Percentiles rank a stretch among this genome's conserved stretches.
Evolutionary conservation across 1,284 basidiomycete species (phyloP).

Genomic region (Abortiporus biennis): DNA sequence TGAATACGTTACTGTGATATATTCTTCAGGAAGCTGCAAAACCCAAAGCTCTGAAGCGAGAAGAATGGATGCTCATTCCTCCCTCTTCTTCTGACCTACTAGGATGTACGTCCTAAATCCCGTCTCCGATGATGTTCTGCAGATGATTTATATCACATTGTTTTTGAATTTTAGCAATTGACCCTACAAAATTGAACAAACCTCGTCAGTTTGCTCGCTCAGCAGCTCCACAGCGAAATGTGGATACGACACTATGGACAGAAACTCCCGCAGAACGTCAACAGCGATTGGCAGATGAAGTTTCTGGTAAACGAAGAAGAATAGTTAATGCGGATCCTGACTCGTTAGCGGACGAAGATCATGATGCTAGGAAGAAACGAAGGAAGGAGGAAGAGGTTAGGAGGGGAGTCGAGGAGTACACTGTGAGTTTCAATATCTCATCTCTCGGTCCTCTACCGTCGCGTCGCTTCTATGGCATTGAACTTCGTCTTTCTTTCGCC

Average conservation of each 20-base stretch:
- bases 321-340: constrained; percentile 47
- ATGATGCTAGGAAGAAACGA: constrained; percentile 44
- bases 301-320: constrained; percentile 76
- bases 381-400: constrained; percentile 64
- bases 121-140: constrained; percentile 1
- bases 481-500: neutral
- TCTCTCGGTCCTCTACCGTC: neutral
- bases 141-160: neutral
- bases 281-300: constrained; percentile 81
- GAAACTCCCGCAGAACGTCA: constrained; percentile 88
- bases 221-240: constrained; percentile 37
- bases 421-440: constrained; percentile 43
- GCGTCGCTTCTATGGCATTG: neutral
- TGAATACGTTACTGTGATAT: neutral
- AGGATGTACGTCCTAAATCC: constrained; percentile 58
- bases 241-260: constrained; percentile 77
- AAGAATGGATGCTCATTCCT: constrained; percentile 95
- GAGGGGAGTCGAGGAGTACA: constrained; percentile 72
- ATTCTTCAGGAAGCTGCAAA: constrained; percentile 54
- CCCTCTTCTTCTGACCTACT: constrained; percentile 75
- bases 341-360: constrained; percentile 29
- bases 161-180: constrained; percentile 38
- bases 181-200: constrained; percentile 64
- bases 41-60: constrained; percentile 71
- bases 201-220: constrained; percentile 73